A percentile compares a stretch with the other conserved stretches of the same genome.
Evolutionary conservation across 805 yeast genomes (phyloP).

Genomic region (Wickerhamomyces sydowiorum): DNA sequence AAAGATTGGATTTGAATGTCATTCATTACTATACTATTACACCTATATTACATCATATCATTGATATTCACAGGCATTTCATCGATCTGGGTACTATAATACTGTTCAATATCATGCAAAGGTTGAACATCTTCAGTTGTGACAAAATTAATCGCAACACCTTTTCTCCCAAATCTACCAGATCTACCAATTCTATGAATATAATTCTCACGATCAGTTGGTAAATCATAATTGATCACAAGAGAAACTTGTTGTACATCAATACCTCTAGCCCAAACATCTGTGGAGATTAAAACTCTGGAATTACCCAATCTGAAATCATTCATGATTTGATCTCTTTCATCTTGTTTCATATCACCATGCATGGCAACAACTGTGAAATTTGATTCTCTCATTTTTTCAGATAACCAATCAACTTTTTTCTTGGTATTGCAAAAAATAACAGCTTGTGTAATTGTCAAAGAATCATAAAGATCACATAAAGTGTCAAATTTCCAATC

Average conservation of each 20-base stretch:
- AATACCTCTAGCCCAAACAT: constrained; percentile 96
- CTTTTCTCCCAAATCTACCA: constrained; percentile 98
- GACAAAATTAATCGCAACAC: constrained; percentile 93
- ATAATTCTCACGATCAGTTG: constrained; percentile 89
- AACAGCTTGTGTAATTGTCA: constrained; percentile 95
- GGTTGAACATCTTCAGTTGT: constrained; percentile 71
- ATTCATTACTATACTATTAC: not conserved
- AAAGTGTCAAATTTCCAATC: constrained; percentile 92
- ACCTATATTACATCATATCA: constrained; percentile 29
- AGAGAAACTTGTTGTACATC: constrained; percentile 97
- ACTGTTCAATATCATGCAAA: constrained; percentile 69
- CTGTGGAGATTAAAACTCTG: constrained; percentile 92
- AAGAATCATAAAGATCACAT: constrained; percentile 90
- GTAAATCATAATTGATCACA: constrained; percentile 93
- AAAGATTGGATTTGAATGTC: not conserved
- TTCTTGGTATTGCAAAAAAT: constrained; percentile 96
- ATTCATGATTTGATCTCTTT: constrained; percentile 90
- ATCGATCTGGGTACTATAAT: constrained; percentile 67
- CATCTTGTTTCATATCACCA: constrained; percentile 94
- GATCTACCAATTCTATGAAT: constrained; percentile 97
- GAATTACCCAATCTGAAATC: constrained; percentile 94
- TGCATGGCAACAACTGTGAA: constrained; percentile 96
- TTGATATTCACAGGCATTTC: constrained; percentile 77
- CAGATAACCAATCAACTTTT: constrained; percentile 89
- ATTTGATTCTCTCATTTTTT: constrained; percentile 68